Base-by-base conservation (phyloP, 768 basidiomycete genomes). In the Roridomyces roridus region DNA sequence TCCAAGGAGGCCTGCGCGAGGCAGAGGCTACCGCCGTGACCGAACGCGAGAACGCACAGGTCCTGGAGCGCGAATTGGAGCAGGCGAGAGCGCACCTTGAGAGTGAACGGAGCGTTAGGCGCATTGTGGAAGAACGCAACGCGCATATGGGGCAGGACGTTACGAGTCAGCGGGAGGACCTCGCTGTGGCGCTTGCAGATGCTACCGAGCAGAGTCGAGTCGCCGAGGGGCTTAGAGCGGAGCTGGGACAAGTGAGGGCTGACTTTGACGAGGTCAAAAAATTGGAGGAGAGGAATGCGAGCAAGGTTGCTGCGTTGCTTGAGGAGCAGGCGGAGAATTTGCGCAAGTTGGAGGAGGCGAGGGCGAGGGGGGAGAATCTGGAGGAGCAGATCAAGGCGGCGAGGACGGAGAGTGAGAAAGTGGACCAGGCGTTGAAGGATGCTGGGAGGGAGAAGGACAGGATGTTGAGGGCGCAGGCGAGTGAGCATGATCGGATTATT, bases 381-480 rank as follows among this genome's bases (percentile, higher is more conserved):
- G 88, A 94, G 69, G 75, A 79, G 14, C 90, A 95, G 67, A 86
- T 95, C 43, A 80, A 83, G 55, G 82, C 79, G 2, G 86, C 91
- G 17, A 78, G 88, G 26, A 69, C 80, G 18, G 94, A 95, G 73
- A 86, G 89, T 60, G 85, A 86, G 14, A 83, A 88, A 7, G 85
- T 91, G 25, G 81, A 87, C 54, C 77, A 76, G 46, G 87, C 90
- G 39, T 72, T 94, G 45, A 82, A 78, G 59, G 83, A 89, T 55
- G 87, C 90, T 3, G 80, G 85, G 37, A 72, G 71, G 59, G 94
- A 97, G 73, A 92, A 93, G 72, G 94, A 96, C 52, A 77, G 87
- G 20, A 75, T 93, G 15, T 73, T 94, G 53, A 84, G 80, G 37
- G 81, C 79, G 3, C 92, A 94, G 68, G 88, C 90, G 7, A 85